These are phyloP conservation scores for Annulohypoxylon stygium DNA, from an alignment of 495 filamentous ascomycete genomes.

Conservation along the genomic window DNA sequence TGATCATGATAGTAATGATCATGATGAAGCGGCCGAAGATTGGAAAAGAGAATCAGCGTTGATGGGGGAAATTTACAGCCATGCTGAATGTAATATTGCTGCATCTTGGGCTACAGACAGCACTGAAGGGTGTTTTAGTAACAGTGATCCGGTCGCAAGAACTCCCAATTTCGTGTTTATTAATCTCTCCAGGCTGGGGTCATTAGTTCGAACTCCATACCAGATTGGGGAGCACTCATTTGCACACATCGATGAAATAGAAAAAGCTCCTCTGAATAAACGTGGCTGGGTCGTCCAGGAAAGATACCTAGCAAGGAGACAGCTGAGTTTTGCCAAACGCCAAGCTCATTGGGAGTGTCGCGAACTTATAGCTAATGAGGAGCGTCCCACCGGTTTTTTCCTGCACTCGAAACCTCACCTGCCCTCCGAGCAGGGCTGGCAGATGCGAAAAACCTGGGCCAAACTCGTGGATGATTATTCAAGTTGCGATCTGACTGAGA, in stretches of 20 bases:
- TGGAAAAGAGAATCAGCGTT: constrained; percentile 6
- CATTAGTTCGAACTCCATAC: too few species aligned
- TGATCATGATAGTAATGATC: neutral
- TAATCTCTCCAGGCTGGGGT: neutral
- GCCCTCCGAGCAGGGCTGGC: too few species aligned
- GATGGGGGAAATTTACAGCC: neutral
- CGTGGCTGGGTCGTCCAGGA: constrained; percentile 56
- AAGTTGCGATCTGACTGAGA: too few species aligned
- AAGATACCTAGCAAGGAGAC: constrained; percentile 46
- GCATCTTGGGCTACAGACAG: neutral
- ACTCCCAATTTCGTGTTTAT: too few species aligned
- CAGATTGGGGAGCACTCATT: too few species aligned
- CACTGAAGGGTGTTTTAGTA: constrained; percentile 4
- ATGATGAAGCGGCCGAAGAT: neutral
- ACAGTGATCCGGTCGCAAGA: too few species aligned
- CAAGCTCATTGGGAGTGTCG: constrained; percentile 53
- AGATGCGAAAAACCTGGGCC: too few species aligned
- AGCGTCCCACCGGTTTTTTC: too few species aligned
- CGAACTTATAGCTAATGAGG: neutral
- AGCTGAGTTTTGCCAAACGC: constrained; percentile 40
- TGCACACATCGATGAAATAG: too few species aligned
- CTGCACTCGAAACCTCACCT: too few species aligned
- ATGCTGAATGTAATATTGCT: constrained; percentile 4
- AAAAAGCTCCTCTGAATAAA: constrained; percentile 8
- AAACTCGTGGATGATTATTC: too few species aligned